phyloP scores from a whole-genome alignment of 192 early-diverging fungal genomes.

The Piromyces sp. region DNA sequence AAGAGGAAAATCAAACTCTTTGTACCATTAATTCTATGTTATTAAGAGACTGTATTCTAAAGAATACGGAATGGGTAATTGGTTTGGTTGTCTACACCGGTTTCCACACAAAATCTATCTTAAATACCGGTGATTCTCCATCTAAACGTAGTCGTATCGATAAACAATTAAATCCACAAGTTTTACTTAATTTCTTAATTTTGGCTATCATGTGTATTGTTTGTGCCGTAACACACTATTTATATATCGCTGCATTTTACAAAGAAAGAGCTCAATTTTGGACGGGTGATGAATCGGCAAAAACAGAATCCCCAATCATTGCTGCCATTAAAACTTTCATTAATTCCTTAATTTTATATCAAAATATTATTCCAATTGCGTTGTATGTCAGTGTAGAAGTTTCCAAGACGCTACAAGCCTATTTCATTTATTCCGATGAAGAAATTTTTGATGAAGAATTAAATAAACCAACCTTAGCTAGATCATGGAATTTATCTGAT shows the following conservation, averaged over 20 bases:
- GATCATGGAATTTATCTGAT: constrained; percentile 81
- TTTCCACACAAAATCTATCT: constrained; percentile 87
- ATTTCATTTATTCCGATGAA: constrained; percentile 77
- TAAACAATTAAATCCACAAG: constrained; percentile 76
- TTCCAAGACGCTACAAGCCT: constrained; percentile 68
- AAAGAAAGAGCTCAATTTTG: background rate
- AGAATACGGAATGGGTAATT: constrained; percentile 80
- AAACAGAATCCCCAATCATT: background rate
- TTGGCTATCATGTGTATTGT: constrained; percentile 56
- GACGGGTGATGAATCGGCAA: background rate
- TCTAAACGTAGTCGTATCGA: constrained; percentile 83
- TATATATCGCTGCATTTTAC: constrained; percentile 9
- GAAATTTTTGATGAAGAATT: constrained; percentile 65
- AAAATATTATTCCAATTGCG: constrained; percentile 91
- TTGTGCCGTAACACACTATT: constrained; percentile 41
- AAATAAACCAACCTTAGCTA: constrained; percentile 23
- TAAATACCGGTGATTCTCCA: constrained; percentile 83
- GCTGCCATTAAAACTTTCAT: background rate
- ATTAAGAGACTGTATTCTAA: constrained; percentile 76
- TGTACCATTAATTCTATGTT: constrained; percentile 56
- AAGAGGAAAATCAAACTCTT: background rate
- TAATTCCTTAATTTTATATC: constrained; percentile 68
- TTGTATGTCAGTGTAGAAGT: constrained; percentile 87
- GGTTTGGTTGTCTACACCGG: constrained; percentile 81
- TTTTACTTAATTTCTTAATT: constrained; percentile 61